Evolutionary conservation across 2,329 filamentous ascomycete species (phyloP).

Genomic region (Phaeoacremonium minimum): DNA sequence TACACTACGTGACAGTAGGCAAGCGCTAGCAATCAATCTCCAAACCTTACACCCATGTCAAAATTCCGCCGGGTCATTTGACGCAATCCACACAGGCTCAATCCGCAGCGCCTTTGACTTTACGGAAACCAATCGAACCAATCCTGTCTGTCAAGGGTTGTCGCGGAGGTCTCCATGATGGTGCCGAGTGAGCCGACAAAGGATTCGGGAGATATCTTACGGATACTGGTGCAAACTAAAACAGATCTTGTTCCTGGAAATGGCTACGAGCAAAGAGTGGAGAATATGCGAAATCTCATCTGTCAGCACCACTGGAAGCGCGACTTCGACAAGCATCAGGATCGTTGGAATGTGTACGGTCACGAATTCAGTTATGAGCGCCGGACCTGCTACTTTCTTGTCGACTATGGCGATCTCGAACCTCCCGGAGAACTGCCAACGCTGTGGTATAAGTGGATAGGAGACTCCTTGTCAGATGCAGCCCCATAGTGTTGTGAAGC

Average conservation of each 20-base stretch:
- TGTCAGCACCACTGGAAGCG: slow-evolving; percentile 14
- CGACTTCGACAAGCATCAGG: slow-evolving; percentile 9
- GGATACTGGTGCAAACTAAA: slow-evolving; percentile 12
- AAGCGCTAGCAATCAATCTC: no score
- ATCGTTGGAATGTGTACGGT: slow-evolving; percentile 10
- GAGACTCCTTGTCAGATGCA: slow-evolving; percentile 3
- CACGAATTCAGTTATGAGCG: slow-evolving; percentile 10
- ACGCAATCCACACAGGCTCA: no score
- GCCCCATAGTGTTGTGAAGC: no score
- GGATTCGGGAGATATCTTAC: no score
- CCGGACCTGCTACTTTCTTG: slow-evolving; percentile 12
- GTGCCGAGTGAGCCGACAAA: no score
- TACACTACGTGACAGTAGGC: no score
- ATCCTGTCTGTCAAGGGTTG: no score
- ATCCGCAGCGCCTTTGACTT: no score
- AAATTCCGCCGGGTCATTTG: no score
- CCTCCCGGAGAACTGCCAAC: slow-evolving; percentile 10
- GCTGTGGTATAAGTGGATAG: slow-evolving; percentile 13
- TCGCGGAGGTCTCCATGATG: no score
- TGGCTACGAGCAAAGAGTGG: slow-evolving; percentile 10
- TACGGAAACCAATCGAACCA: no score
- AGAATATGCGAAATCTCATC: slow-evolving; percentile 11
- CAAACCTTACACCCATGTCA: no score
- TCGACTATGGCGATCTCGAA: slow-evolving; percentile 12
- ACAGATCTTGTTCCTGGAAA: slow-evolving; percentile 12